Percentiles rank a stretch among this genome's conserved stretches.
phyloP scores from a whole-genome alignment of 257 asterid species.

The Solanum etuberosum region DNA sequence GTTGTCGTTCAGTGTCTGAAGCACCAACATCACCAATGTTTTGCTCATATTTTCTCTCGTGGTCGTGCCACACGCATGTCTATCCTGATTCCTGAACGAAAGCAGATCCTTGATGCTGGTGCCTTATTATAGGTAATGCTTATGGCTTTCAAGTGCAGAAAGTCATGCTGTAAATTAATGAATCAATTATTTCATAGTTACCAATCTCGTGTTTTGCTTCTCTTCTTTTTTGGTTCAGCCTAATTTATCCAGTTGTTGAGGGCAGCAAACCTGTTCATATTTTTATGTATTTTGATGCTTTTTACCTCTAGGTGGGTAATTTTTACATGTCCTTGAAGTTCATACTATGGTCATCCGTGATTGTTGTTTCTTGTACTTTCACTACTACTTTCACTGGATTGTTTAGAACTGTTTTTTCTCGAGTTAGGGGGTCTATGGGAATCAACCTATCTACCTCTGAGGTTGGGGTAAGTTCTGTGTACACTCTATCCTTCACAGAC shows the following conservation, averaged over 20 bases:
- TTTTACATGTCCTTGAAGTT: neutral
- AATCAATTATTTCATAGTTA: neutral
- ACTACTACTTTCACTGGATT: neutral
- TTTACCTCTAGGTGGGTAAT: neutral
- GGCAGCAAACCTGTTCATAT: neutral
- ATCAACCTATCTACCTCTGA: accelerated
- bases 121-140: neutral
- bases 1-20: constrained; percentile 79
- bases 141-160: neutral
- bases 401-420: no score
- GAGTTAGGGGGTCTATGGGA: no score
- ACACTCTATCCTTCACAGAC: neutral
- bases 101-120: constrained; percentile 57
- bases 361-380: neutral
- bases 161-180: neutral
- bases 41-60: constrained; percentile 92
- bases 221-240: neutral
- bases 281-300: neutral
- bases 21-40: constrained; percentile 87
- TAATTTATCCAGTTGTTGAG: neutral
- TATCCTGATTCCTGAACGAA: constrained; percentile 63
- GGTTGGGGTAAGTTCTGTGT: accelerated
- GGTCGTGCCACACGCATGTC: constrained; percentile 74
- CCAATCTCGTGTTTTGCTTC: neutral
- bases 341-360: neutral